Conservation (phyloP, 208 protist species). For the Acanthamoeba triangularis region DNA sequence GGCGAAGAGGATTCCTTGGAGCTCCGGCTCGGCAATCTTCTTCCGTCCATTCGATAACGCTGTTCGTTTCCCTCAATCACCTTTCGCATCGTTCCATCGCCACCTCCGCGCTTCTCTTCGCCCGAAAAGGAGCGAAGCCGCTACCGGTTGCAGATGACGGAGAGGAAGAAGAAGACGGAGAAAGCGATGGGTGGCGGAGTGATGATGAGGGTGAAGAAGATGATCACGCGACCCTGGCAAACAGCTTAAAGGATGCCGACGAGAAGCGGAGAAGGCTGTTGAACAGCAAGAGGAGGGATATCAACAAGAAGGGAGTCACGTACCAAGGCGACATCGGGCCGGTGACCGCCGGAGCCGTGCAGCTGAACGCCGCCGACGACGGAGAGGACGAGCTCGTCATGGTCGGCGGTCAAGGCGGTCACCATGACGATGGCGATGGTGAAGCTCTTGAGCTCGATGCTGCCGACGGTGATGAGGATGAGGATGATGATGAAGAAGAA, state of each 20-base stretch:
- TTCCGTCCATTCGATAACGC: neutral
- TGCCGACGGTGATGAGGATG: neutral
- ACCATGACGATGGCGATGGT: neutral
- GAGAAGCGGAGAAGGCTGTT: neutral
- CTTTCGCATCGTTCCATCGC: neutral
- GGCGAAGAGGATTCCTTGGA: neutral
- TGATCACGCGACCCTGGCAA: neutral
- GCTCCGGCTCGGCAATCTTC: neutral
- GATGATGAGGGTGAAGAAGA: neutral
- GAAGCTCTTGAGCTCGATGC: neutral
- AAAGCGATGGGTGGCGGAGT: neutral
- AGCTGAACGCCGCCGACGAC: neutral
- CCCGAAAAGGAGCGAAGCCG: neutral
- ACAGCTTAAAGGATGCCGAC: neutral
- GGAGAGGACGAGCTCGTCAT: neutral
- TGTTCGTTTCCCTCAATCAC: neutral
- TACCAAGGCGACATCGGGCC: neutral
- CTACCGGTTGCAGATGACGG: neutral
- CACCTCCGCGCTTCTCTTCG: neutral
- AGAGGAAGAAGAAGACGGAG: neutral
- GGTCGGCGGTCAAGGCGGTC: neutral
- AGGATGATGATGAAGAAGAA: neutral
- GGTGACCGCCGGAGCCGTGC: neutral
- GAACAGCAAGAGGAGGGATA: slow-evolving; percentile 27
- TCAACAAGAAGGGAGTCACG: slow-evolving; percentile 20